A percentile compares a stretch with the other conserved stretches of the same genome.
phyloP scores from a whole-genome alignment of 768 basidiomycete genomes.

The Kwoniella sp. region DNA sequence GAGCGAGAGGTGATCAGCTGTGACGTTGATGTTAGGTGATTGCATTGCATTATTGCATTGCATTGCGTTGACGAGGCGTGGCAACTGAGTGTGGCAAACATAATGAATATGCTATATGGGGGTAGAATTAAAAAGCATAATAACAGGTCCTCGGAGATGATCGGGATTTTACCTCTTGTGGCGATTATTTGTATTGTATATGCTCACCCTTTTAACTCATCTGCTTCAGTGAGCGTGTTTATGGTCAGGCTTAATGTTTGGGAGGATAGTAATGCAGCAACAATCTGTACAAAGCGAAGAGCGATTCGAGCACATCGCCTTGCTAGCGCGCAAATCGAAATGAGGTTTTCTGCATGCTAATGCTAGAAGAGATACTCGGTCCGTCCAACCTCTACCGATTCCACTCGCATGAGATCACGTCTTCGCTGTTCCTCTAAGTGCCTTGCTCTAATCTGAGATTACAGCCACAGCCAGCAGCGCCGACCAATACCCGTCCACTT shows the following conservation, averaged over 20 bases:
- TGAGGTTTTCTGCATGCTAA: neutral
- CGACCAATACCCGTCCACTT: too few relatives aligned
- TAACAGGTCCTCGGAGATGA: neutral
- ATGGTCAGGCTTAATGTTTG: neutral
- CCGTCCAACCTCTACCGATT: neutral
- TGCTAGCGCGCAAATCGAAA: too few relatives aligned
- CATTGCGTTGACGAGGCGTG: slow-evolving; percentile 3
- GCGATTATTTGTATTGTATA: too few relatives aligned
- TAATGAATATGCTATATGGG: too few relatives aligned
- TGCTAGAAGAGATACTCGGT: neutral
- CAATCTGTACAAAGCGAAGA: too few relatives aligned
- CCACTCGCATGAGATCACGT: too few relatives aligned
- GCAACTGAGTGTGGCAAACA: neutral
- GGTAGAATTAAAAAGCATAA: neutral
- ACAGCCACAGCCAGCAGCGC: too few relatives aligned
- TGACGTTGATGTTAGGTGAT: too few relatives aligned
- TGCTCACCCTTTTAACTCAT: neutral
- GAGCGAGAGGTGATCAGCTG: neutral
- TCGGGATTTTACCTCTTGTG: slow-evolving; percentile 9
- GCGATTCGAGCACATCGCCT: too few relatives aligned
- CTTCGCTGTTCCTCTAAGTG: too few relatives aligned
- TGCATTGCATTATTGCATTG: too few relatives aligned
- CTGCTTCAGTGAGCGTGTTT: neutral
- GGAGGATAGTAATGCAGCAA: neutral
- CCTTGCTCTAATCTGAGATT: too few relatives aligned